Evolutionary conservation across 306 rosid genomes (phyloP), one percentile per base, ranked within the genome.

Genomic region (Cicer yamashitae): DNA sequence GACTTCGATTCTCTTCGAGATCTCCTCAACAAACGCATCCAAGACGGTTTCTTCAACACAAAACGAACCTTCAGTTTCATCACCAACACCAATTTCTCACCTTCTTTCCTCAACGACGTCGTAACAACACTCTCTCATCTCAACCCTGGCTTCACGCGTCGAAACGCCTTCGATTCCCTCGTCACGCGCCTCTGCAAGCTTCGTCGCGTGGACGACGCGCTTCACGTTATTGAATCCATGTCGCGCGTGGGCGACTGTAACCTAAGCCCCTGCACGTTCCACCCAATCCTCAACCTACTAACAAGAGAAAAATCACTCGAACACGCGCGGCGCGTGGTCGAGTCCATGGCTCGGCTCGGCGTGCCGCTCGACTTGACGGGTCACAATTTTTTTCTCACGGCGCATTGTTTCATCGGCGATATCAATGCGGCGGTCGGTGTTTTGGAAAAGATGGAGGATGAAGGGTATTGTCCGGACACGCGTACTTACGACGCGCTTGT

Each of bases 401-500:
- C 80, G 8, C 20, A 82, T 17, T 87, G 91, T 60, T 56, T 20
- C 63, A 1, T 20, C 38, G 87, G 93, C 0, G 84, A 87, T 9
- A 8, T 84, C 39, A 46, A 12, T 0, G 17, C 74, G 7, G 85
- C 87, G 3, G 89, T 83, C 2, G 81, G 20, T 0, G 70, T 87
- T 64, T 52, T 85, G 77, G 71, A 7, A 14, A 65, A 6, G 20
- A 84, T 88, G 62, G 89, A 77, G 44, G 74, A 82, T 11, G 80
- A 78, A n/a, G 89, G 88, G 7, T 5, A 85, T 8, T 65, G 0
- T 1, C 67, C 81, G 1, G 81, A 88, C 52, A 0, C 81, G 30
- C 90, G 89, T 10, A 91, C 93, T 0, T 85, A 62, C 54, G 91
- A 91, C 80, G 89, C 93, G 67, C 87, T 88, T 43, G 91, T 90